These are phyloP conservation scores for Dryadomyces quercus-mongolicae DNA, from an alignment of 2,329 filamentous ascomycete species.

Conservation along the genomic window DNA sequence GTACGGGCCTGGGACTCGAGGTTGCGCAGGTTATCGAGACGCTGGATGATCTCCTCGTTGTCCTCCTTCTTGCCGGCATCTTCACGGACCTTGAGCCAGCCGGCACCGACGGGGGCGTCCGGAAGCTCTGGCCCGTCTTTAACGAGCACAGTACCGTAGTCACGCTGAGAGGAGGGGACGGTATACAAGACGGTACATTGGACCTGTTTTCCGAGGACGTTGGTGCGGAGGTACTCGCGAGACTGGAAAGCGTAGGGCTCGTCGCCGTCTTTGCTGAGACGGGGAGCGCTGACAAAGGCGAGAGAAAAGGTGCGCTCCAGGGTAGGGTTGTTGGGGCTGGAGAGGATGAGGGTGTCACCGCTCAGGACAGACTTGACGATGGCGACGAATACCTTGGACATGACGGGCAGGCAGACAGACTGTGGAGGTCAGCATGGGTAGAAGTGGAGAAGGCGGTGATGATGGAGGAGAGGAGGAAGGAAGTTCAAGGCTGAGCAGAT, in stretches of 20 bases:
- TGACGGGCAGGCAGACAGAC: conserved; percentile 17
- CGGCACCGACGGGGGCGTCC: conserved; percentile 72
- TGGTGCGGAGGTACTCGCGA: conserved; percentile 77
- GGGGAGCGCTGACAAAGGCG: conserved; percentile 83
- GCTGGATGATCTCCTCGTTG: conserved; percentile 56
- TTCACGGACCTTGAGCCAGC: conserved; percentile 87
- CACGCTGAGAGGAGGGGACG: conserved; percentile 71
- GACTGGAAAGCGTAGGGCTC: conserved; percentile 91
- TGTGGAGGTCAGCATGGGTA: not conserved
- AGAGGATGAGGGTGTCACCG: conserved; percentile 81
- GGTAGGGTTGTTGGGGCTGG: conserved; percentile 66
- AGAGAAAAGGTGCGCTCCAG: conserved; percentile 81
- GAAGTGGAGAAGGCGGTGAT: not conserved
- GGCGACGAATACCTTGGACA: conserved; percentile 47
- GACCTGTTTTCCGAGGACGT: conserved; percentile 75
- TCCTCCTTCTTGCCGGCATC: conserved; percentile 90
- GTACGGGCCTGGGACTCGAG: conserved; percentile 68
- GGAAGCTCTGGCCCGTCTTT: conserved; percentile 67
- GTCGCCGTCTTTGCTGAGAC: conserved; percentile 77
- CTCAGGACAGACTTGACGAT: conserved; percentile 90
- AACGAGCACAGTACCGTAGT: conserved; percentile 74
- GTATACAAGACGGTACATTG: conserved; percentile 80
- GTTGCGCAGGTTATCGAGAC: conserved; percentile 65
- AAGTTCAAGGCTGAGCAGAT: too few species aligned
- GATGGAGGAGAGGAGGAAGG: not conserved